Base-by-base conservation (phyloP, 768 basidiomycete genomes). In the Hericium erinaceus region DNA sequence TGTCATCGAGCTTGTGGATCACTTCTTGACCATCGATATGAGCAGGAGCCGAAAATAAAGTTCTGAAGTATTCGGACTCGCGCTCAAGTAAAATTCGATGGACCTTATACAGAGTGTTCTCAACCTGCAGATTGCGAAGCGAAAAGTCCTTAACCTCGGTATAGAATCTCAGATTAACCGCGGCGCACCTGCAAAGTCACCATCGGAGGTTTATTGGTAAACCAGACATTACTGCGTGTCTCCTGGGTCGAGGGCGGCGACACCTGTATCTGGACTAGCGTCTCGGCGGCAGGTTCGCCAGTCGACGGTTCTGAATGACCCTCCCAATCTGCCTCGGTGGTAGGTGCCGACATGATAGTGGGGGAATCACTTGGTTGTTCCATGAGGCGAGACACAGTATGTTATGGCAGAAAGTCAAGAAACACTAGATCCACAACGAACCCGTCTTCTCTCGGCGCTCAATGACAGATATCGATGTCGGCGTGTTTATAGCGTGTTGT, bases 21-120 rank as follows among this genome's bases (percentile, higher is more conserved):
- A 28, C 12, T 63, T 65, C 28, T 66, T 64, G 2, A 3, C 33
- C 16, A 4, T 26, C 2, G 48, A 33, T 6, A 13, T 16, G 18
- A 61, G 33, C 2, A 58, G 54, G 20, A 9, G 44, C 13, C n/a
- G 39, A 46, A 55, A 58, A 54, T 64, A 61, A 60, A 46, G 46
- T 60, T 53, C 18, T 54, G 62, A 66, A 67, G 22, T 60, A 58
- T 7, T 50, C 54, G 16, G 66, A 66, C 38, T 61, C 60, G 5
- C 64, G 48, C 13, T 55, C 48, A 12, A 67, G 58, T 39, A 60
- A 58, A 52, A 58, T 50, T 8, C 62, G 62, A 41, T 63, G 65
- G 8, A 67, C 57, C 44, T 64, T 64, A 57, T 61, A 66, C 5
- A 56, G 55, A 2, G 54, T n/a, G 9, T 52, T 38, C 20, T 58